These are phyloP conservation scores for Calonectria montana DNA, from an alignment of 2,329 filamentous ascomycete species.

Conservation along the genomic window DNA sequence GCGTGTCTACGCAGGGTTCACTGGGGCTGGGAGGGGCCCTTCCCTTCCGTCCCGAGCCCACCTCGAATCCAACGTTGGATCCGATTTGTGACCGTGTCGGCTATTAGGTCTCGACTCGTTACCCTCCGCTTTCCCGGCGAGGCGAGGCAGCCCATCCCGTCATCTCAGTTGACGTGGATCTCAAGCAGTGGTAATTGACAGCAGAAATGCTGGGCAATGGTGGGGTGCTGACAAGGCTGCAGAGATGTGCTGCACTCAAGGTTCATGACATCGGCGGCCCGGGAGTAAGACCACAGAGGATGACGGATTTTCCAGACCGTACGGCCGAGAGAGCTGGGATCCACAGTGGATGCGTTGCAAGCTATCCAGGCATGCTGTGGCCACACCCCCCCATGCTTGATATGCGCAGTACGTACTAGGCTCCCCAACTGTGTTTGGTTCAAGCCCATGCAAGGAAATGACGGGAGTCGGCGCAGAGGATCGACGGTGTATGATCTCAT, in stretches of 20 bases:
- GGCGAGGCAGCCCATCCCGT: conserved; percentile 7
- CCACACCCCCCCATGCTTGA: conserved; percentile 29
- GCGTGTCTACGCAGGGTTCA: conserved; percentile 14
- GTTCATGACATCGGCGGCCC: conserved; percentile 36
- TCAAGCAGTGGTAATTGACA: conserved; percentile 7
- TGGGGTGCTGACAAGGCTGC: conserved; percentile 41
- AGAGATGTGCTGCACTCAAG: conserved; percentile 33
- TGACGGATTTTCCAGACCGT: conserved; percentile 33
- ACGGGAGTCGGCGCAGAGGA: conserved; percentile 44
- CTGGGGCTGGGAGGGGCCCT: conserved; percentile 1
- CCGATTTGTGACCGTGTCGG: conserved; percentile 5
- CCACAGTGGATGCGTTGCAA: conserved; percentile 35
- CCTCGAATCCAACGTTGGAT: not conserved
- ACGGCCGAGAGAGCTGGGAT: conserved; percentile 40
- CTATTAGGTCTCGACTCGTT: not conserved
- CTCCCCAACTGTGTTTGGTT: conserved; percentile 30
- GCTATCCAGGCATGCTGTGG: conserved; percentile 24
- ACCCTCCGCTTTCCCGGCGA: conserved; percentile 12
- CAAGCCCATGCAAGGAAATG: conserved; percentile 38
- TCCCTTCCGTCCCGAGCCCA: conserved; percentile 12
- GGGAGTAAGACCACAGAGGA: conserved; percentile 33
- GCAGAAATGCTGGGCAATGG: conserved; percentile 15
- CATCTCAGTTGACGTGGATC: conserved; percentile 26
- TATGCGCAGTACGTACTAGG: conserved; percentile 15
- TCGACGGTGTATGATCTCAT: conserved; percentile 46